These are phyloP conservation scores for Ustilago crameri DNA, from an alignment of 1,284 basidiomycete genomes.

Conservation along the genomic window DNA sequence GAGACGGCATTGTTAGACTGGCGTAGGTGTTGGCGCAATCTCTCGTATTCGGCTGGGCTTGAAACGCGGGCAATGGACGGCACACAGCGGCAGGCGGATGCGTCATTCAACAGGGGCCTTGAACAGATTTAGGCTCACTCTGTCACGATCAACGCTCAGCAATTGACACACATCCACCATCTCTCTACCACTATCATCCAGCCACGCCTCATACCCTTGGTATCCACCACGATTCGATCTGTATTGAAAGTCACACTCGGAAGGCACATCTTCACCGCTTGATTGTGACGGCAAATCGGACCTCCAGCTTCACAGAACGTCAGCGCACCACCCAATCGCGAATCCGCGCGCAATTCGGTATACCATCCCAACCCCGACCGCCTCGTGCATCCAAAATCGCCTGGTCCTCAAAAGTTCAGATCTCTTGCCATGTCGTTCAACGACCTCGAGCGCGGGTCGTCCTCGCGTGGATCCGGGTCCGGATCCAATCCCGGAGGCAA, in stretches of 20 bases:
- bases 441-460: constrained; percentile 70
- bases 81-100: constrained; percentile 16
- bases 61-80: neutral
- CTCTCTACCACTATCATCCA: no score
- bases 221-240: no score
- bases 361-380: no score
- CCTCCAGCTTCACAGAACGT: no score
- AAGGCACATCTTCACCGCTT: no score
- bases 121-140: constrained; percentile 3
- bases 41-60: neutral
- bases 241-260: no score
- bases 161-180: neutral
- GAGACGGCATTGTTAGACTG: constrained; percentile 1
- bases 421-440: constrained; percentile 70
- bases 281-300: no score
- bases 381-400: no score
- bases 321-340: no score
- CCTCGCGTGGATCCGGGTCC: constrained; percentile 18
- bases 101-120: constrained; percentile 39
- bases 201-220: no score
- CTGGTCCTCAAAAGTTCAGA: no score
- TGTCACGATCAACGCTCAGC: neutral
- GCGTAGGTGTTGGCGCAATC: neutral
- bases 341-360: no score
- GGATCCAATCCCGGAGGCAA: constrained; percentile 14